Evolutionary conservation across 2,329 filamentous ascomycete species (phyloP).

Genomic region (Nannizziopsis barbatae): DNA sequence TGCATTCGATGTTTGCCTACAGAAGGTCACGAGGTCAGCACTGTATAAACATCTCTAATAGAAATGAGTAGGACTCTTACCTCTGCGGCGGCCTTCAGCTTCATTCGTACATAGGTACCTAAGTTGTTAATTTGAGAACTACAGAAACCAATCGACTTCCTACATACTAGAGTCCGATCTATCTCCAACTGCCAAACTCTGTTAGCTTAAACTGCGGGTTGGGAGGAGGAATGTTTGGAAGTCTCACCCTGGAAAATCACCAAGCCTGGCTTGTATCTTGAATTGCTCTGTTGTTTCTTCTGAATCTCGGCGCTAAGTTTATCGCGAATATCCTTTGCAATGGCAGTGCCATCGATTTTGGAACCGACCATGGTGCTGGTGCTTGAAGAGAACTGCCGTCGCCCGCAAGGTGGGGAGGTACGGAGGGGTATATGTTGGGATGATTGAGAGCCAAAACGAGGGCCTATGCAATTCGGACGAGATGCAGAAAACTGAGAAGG

Average conservation of each 20-base stretch:
- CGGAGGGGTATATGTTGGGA: constrained; percentile 1
- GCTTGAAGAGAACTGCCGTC: constrained; percentile 41
- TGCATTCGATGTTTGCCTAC: constrained; percentile 79
- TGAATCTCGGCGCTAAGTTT: constrained; percentile 68
- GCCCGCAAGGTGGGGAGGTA: constrained; percentile 14
- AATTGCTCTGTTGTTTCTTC: constrained; percentile 68
- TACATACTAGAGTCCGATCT: constrained; percentile 77
- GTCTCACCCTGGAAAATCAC: constrained; percentile 80
- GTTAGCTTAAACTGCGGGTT: not conserved
- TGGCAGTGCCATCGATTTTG: constrained; percentile 91
- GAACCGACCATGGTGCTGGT: constrained; percentile 63
- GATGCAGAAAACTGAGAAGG: constrained; percentile 41
- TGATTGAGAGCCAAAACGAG: constrained; percentile 36
- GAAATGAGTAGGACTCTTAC: constrained; percentile 38
- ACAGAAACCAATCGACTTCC: constrained; percentile 15
- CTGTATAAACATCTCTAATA: too few species aligned
- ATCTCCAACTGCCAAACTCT: constrained; percentile 58
- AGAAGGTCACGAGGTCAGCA: not conserved
- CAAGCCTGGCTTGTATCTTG: constrained; percentile 76
- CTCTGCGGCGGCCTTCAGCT: constrained; percentile 91
- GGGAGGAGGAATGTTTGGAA: constrained; percentile 8
- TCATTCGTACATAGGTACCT: constrained; percentile 99
- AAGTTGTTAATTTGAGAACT: constrained; percentile 19
- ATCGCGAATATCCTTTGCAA: constrained; percentile 85
- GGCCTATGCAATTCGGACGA: constrained; percentile 58